A percentile compares a stretch with the other conserved stretches of the same genome.
These are phyloP conservation scores for Cinchona pubescens DNA, from an alignment of 257 asterid genomes.

Conservation along the genomic window DNA sequence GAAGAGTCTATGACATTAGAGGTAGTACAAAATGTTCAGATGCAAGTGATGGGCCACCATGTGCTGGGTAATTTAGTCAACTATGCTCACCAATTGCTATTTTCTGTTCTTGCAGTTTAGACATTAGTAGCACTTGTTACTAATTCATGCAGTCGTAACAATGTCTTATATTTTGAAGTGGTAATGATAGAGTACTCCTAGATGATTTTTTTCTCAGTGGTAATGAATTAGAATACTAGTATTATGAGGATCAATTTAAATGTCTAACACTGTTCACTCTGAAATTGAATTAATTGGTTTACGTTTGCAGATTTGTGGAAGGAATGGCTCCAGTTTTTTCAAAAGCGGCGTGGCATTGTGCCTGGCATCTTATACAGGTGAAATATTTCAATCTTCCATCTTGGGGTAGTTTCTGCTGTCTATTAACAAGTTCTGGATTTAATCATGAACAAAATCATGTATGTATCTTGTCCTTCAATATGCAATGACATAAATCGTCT, in stretches of 20 bases:
- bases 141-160: not conserved
- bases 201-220: not conserved
- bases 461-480: not conserved
- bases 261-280: not conserved
- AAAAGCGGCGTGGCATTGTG: conserved; percentile 93
- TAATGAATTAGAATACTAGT: not conserved
- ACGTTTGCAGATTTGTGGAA: conserved; percentile 78
- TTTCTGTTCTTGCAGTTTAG: not conserved
- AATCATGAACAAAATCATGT: not conserved
- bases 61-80: conserved; percentile 57
- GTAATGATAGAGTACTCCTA: not conserved
- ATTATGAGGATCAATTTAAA: not conserved
- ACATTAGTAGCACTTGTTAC: not conserved
- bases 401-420: not conserved
- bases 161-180: not conserved
- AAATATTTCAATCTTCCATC: not conserved
- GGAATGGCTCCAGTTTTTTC: conserved; percentile 99
- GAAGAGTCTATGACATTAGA: conserved; percentile 78
- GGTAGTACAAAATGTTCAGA: conserved; percentile 81
- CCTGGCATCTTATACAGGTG: conserved; percentile 98
- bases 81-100: not conserved
- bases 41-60: conserved; percentile 89
- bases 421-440: not conserved
- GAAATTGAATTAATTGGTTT: conserved; percentile 16
- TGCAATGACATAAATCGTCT: not conserved